Percentiles rank a stretch among this genome's conserved stretches.
These are phyloP conservation scores for Monosporascus sp. DNA, from an alignment of 2,329 filamentous ascomycete species.

Conservation along the genomic window DNA sequence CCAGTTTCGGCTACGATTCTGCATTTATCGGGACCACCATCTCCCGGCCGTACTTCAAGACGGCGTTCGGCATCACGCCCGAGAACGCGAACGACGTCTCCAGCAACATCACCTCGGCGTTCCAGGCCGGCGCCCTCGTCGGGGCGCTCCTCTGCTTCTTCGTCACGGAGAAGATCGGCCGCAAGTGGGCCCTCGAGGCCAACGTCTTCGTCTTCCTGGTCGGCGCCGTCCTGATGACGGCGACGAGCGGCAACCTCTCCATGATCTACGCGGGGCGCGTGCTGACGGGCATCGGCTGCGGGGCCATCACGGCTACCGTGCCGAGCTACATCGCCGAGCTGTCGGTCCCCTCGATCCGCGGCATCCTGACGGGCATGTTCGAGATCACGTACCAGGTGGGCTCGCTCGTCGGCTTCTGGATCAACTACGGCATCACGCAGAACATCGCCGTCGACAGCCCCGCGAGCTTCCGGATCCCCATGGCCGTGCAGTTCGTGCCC, in stretches of 20 bases:
- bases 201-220: constrained; percentile 39
- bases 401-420: constrained; percentile 46
- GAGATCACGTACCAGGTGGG: constrained; percentile 51
- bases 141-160: constrained; percentile 45
- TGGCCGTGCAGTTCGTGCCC: constrained; percentile 42
- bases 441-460: constrained; percentile 28
- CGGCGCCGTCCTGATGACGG: constrained; percentile 39
- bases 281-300: constrained; percentile 52
- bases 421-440: constrained; percentile 39
- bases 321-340: constrained; percentile 61
- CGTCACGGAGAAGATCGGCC: constrained; percentile 42
- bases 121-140: constrained; percentile 48
- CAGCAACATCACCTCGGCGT: constrained; percentile 43
- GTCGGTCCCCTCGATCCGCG: constrained; percentile 52
- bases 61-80: constrained; percentile 35
- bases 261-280: constrained; percentile 52
- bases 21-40: constrained; percentile 52
- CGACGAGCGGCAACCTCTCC: constrained; percentile 33
- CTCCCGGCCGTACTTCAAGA: constrained; percentile 40
- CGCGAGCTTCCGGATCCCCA: constrained; percentile 43
- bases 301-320: constrained; percentile 52
- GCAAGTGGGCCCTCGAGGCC: constrained; percentile 44
- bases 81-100: constrained; percentile 33
- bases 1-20: constrained; percentile 47
- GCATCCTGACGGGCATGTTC: constrained; percentile 50